These are phyloP conservation scores for Nemania sp. DNA, from an alignment of 2,329 filamentous ascomycete species.

Conservation along the genomic window DNA sequence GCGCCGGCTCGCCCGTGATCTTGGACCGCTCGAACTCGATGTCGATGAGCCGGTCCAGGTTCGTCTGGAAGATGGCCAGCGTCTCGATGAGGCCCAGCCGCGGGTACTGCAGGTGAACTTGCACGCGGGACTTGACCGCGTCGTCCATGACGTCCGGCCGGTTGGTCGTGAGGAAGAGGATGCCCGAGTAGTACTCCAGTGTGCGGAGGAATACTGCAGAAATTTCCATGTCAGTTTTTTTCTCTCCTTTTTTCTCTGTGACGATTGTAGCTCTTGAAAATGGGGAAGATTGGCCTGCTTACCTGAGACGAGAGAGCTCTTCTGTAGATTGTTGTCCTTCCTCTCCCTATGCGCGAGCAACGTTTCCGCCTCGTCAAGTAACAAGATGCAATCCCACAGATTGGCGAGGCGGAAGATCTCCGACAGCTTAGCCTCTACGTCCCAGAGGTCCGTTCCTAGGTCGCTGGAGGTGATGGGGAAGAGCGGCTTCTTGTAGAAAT, in stretches of 20 bases:
- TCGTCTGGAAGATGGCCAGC: conserved; percentile 30
- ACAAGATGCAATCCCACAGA: conserved; percentile 30
- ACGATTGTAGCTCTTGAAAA: no score
- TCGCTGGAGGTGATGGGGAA: conserved; percentile 28
- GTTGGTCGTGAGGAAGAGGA: conserved; percentile 27
- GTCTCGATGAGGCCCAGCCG: conserved; percentile 26
- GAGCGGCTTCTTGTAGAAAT: conserved; percentile 27
- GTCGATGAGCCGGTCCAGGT: conserved; percentile 28
- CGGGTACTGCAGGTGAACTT: conserved; percentile 27
- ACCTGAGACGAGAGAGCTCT: conserved; percentile 42
- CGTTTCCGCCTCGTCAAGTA: conserved; percentile 31
- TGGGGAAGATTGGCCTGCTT: not conserved
- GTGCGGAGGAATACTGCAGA: conserved; percentile 25
- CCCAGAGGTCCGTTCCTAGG: conserved; percentile 28
- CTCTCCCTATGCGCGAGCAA: conserved; percentile 28
- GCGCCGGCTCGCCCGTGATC: conserved; percentile 25
- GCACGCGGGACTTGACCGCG: conserved; percentile 28
- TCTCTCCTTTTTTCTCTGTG: not conserved
- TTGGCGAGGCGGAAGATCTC: conserved; percentile 29
- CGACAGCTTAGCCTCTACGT: conserved; percentile 27
- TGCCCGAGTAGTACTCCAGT: conserved; percentile 29
- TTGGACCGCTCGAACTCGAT: conserved; percentile 25
- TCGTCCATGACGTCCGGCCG: conserved; percentile 28
- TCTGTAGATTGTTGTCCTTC: conserved; percentile 31
- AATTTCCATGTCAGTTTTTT: not conserved